phyloP scores from a whole-genome alignment of 345 rosid species.

The Citrus sp. region DNA sequence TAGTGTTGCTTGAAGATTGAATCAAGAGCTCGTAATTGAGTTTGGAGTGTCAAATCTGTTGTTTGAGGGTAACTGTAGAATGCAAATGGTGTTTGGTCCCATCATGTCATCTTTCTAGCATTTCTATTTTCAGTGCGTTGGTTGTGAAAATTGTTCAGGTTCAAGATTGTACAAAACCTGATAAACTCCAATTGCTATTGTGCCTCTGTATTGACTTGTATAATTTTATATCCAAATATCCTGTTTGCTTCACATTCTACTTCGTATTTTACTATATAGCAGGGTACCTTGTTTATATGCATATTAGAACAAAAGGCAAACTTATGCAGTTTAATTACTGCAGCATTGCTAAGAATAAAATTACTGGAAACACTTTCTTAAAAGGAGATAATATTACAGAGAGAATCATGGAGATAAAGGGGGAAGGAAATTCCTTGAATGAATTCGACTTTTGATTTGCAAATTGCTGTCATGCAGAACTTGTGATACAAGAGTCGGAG shows the following conservation, averaged over 20 bases:
- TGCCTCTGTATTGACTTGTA: background rate
- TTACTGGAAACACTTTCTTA: background rate
- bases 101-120: background rate
- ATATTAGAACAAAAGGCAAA: no score
- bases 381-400: background rate
- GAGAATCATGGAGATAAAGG: background rate
- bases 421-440: background rate
- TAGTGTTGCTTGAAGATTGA: no score
- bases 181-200: background rate
- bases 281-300: no score
- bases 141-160: background rate
- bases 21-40: no score
- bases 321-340: no score
- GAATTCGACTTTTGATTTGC: background rate
- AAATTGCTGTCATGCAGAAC: no score
- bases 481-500: no score
- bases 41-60: no score
- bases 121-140: background rate
- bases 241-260: background rate
- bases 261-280: no score
- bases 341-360: no score
- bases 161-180: background rate
- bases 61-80: background rate
- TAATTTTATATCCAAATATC: no score
- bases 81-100: background rate